Evolutionary conservation across 116 monocot genomes (phyloP).

Genomic region (Cymodocea nodosa): DNA sequence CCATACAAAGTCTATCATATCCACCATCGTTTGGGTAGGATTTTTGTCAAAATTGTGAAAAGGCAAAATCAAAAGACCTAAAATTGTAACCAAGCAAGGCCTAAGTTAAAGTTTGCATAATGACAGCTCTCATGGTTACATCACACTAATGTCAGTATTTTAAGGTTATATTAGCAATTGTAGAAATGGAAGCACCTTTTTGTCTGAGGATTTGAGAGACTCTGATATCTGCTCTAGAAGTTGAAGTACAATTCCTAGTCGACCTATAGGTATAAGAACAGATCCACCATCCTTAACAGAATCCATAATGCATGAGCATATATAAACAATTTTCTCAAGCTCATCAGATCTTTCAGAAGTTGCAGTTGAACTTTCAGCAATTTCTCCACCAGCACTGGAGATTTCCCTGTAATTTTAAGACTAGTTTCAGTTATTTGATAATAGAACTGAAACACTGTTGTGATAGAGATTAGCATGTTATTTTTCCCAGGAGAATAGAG

Average conservation of each 20-base stretch:
- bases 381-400: slow-evolving; percentile 20
- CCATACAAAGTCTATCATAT: too few species aligned
- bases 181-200: slow-evolving; percentile 26
- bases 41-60: too few species aligned
- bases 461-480: too few species aligned
- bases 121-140: not conserved
- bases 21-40: too few species aligned
- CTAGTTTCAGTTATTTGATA: not conserved
- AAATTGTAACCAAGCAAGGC: too few species aligned
- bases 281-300: slow-evolving; percentile 60
- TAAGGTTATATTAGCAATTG: too few species aligned
- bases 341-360: slow-evolving; percentile 43
- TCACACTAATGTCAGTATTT: not conserved
- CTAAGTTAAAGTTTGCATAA: too few species aligned
- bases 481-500: too few species aligned
- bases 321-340: slow-evolving; percentile 54
- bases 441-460: not conserved
- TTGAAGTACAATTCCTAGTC: slow-evolving; percentile 38
- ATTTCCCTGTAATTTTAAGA: slow-evolving; percentile 11
- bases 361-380: slow-evolving; percentile 7
- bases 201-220: slow-evolving; percentile 29
- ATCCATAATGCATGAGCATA: slow-evolving; percentile 64
- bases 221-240: slow-evolving; percentile 61
- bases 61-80: too few species aligned
- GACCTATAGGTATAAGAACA: slow-evolving; percentile 71